A percentile compares a stretch with the other conserved stretches of the same genome.
Conservation (phyloP, 2,329 filamentous ascomycete genomes). For the Pseudogymnoascus sp. region DNA sequence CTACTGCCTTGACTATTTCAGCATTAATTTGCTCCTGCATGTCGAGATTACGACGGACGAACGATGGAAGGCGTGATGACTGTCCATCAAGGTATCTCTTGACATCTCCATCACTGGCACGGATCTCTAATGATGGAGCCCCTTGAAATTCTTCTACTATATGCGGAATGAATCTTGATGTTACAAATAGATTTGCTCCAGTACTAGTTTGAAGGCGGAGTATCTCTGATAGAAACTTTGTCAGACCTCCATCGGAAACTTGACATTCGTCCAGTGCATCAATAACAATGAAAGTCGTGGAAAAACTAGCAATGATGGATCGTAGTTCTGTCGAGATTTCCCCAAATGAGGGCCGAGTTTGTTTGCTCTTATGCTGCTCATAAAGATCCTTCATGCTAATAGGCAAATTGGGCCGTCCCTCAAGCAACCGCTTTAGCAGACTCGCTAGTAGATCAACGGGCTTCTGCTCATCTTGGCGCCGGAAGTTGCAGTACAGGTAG, state of each 20-base stretch:
- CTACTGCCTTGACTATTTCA: slow-evolving; percentile 21
- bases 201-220: slow-evolving; percentile 16
- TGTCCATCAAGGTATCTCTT: slow-evolving; percentile 25
- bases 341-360: slow-evolving; percentile 20
- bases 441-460: slow-evolving; percentile 22
- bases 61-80: slow-evolving; percentile 18
- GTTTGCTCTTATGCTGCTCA: slow-evolving; percentile 16
- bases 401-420: slow-evolving; percentile 12
- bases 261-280: slow-evolving; percentile 18
- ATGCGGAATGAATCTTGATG: slow-evolving; percentile 22
- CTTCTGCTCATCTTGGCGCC: slow-evolving; percentile 22
- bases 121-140: slow-evolving; percentile 25
- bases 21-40: slow-evolving; percentile 22
- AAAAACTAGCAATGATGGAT: slow-evolving; percentile 17
- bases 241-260: slow-evolving; percentile 10
- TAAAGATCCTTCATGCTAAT: slow-evolving; percentile 22
- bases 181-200: slow-evolving; percentile 20
- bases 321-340: slow-evolving; percentile 21
- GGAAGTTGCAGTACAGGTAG: slow-evolving; percentile 38
- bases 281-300: slow-evolving; percentile 19
- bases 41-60: slow-evolving; percentile 14
- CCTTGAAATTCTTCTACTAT: slow-evolving; percentile 18
- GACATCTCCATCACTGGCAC: slow-evolving; percentile 30
- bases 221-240: slow-evolving; percentile 10
- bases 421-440: slow-evolving; percentile 30